Percentiles rank a stretch among this genome's conserved stretches.
phyloP scores from a whole-genome alignment of 2,329 filamentous ascomycete species.

The Aspergillus sp. region DNA sequence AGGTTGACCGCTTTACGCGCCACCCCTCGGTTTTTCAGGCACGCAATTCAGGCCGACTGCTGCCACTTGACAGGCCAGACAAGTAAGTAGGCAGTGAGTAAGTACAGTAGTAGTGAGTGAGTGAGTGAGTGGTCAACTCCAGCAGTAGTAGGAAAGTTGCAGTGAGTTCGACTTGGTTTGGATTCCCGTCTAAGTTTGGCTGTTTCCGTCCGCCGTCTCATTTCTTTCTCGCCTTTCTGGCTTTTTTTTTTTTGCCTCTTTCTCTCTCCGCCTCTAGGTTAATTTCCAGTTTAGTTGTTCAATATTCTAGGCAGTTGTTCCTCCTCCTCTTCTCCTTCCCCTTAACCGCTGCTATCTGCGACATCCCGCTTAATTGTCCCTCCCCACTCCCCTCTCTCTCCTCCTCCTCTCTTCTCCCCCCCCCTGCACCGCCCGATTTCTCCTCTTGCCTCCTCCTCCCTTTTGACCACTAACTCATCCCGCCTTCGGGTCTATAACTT shows the following conservation, averaged over 20 bases:
- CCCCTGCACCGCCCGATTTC: constrained; percentile 23
- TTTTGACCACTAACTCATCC: constrained; percentile 5
- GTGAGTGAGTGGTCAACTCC: background rate
- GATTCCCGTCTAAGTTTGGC: background rate
- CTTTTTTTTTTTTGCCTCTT: constrained; percentile 7
- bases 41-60: constrained; percentile 1
- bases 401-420: constrained; percentile 20
- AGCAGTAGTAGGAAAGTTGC: background rate
- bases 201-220: constrained; percentile 14
- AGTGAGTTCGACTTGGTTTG: background rate
- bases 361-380: constrained; percentile 12
- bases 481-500: constrained; percentile 4
- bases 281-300: background rate
- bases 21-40: constrained; percentile 1
- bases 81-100: background rate
- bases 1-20: background rate
- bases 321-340: constrained; percentile 4
- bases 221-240: constrained; percentile 8
- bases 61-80: background rate
- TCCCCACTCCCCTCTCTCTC: constrained; percentile 23
- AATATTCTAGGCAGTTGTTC: background rate
- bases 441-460: constrained; percentile 7
- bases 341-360: background rate
- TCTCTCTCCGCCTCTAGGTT: background rate
- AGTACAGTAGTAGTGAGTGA: background rate